phyloP scores from a whole-genome alignment of 768 basidiomycete genomes.

The Pilatotrama ljubarskyi region DNA sequence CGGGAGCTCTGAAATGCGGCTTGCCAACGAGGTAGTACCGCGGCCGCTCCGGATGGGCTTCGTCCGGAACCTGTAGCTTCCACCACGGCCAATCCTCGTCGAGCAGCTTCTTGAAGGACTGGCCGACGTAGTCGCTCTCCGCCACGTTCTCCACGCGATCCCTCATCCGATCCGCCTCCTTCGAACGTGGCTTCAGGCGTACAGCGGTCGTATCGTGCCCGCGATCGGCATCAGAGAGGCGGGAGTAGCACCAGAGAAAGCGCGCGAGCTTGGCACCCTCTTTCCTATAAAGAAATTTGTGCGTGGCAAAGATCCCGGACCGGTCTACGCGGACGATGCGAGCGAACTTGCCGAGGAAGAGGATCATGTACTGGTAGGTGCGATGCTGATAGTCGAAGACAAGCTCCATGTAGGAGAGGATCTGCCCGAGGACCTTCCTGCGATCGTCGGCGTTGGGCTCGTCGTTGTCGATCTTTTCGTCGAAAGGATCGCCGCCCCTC shows the following conservation, averaged over 20 bases:
- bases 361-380: background rate
- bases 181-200: background rate
- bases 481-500: background rate
- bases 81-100: background rate
- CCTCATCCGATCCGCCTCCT: background rate
- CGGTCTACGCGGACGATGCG: conserved; percentile 1
- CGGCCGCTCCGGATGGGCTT: background rate
- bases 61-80: background rate
- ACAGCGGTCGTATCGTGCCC: conserved; percentile 6
- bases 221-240: background rate
- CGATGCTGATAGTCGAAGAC: conserved; percentile 6
- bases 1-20: conserved; percentile 29
- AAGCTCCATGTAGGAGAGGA: background rate
- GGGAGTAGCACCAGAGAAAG: conserved; percentile 2
- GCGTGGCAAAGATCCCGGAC: background rate
- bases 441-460: background rate
- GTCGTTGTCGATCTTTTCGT: background rate
- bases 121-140: background rate
- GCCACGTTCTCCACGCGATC: background rate
- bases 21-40: conserved; percentile 4
- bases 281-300: conserved; percentile 8
- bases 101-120: background rate
- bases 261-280: background rate
- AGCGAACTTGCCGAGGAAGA: background rate
- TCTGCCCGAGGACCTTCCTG: background rate